These are phyloP conservation scores for Rhizopogon rudus DNA, from an alignment of 768 basidiomycete genomes.

Conservation along the genomic window DNA sequence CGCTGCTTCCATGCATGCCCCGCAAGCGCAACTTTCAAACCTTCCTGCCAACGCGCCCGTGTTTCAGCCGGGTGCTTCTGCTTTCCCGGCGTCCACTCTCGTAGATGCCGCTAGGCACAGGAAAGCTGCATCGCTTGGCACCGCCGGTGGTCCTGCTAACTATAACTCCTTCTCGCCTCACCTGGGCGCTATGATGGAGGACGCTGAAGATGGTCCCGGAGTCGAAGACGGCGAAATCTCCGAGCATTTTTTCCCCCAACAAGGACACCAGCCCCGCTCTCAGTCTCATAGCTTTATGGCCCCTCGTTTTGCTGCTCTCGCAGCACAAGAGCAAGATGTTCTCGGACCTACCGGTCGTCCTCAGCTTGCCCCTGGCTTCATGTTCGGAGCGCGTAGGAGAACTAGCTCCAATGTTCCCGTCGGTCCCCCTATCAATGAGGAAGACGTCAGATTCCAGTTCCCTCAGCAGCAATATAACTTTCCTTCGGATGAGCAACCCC, in stretches of 20 bases:
- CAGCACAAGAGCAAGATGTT: conserved; percentile 58
- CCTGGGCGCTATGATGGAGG: conserved; percentile 81
- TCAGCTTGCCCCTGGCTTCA: conserved; percentile 87
- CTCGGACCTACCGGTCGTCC: conserved; percentile 77
- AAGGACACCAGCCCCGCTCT: conserved; percentile 63
- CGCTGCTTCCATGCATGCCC: conserved; percentile 40
- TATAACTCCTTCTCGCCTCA: conserved; percentile 75
- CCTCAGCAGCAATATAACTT: conserved; percentile 55
- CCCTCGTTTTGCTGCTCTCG: conserved; percentile 82
- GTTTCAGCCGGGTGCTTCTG: conserved; percentile 66
- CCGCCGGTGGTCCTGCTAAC: conserved; percentile 49
- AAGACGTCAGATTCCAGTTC: conserved; percentile 79
- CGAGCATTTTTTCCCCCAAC: conserved; percentile 39
- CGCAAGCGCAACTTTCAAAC: conserved; percentile 42
- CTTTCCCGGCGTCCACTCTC: conserved; percentile 42
- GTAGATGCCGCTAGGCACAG: conserved; percentile 64
- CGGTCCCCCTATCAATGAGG: conserved; percentile 75
- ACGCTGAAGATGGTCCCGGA: conserved; percentile 58
- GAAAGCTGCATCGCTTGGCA: conserved; percentile 74
- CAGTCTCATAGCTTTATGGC: conserved; percentile 84
- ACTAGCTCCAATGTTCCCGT: conserved; percentile 49
- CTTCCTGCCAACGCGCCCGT: conserved; percentile 65
- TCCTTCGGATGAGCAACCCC: conserved; percentile 32
- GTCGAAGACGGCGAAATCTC: conserved; percentile 80
- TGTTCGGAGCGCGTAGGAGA: conserved; percentile 68